These are phyloP conservation scores for Trichoderma aggressivum DNA, from an alignment of 2,329 filamentous ascomycete species.

Conservation along the genomic window DNA sequence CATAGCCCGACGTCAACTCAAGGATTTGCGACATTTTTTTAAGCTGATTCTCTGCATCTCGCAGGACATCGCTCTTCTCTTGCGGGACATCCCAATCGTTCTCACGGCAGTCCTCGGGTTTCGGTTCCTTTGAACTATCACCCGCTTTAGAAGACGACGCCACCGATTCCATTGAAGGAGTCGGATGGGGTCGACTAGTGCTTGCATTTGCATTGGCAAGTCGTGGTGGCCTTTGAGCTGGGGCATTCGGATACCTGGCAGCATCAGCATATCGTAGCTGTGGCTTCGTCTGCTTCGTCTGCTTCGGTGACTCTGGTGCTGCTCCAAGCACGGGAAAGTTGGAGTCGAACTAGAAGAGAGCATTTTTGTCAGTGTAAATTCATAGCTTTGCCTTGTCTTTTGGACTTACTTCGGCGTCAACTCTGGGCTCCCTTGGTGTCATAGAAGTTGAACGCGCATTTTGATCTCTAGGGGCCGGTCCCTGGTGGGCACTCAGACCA, in stretches of 20 bases:
- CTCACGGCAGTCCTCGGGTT: not conserved
- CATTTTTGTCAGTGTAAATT: not conserved
- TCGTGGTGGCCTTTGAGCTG: not conserved
- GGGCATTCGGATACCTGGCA: not conserved
- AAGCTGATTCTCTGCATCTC: conserved; percentile 17
- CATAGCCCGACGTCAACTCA: conserved; percentile 25
- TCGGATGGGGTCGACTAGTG: not conserved
- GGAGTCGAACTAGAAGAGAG: not conserved
- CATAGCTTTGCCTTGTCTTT: not conserved
- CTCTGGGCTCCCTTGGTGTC: not conserved
- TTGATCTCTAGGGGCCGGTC: not conserved
- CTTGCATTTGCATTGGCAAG: not conserved
- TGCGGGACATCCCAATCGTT: not conserved
- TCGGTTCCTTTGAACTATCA: not conserved
- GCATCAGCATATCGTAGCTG: not conserved
- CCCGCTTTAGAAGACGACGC: not conserved
- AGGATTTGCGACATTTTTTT: conserved; percentile 23
- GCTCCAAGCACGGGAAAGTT: not conserved
- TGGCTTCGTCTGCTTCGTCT: not conserved
- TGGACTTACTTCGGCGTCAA: not conserved
- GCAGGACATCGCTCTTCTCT: conserved; percentile 19
- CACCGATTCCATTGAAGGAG: not conserved
- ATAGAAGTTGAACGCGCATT: too few relatives aligned
- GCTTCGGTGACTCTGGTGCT: not conserved
- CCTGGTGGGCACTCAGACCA: not conserved